Evolutionary conservation across 108 stramenopile genomes (phyloP), one percentile per base, ranked within the genome.

Genomic region (Pseudonitzschia delicatissima): DNA sequence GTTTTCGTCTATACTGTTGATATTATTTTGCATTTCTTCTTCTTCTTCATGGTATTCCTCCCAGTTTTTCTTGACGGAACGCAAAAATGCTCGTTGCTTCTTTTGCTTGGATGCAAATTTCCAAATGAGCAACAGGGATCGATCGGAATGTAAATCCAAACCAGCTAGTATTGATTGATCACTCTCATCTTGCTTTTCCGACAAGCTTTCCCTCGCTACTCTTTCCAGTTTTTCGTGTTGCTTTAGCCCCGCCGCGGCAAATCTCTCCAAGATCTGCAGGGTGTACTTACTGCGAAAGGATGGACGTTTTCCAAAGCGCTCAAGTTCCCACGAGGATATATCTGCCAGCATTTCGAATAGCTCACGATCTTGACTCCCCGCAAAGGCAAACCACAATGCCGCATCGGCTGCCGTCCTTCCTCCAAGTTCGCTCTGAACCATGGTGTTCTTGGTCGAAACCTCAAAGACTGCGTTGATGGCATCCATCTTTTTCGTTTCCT

Each of bases 391-490:
- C 84, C 86, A 89, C 68, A 89, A 78, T 8, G 81, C 85, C 7
- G 91, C 91, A 78, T 92, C 91, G 45, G 91, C 91, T 25, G 87
- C 82, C 49, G 83, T 87, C 18, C 91, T 66, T 5, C 91, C 91
- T 42, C 78, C 72, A 11, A 89, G 39, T 33, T 83, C 80, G 26
- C 7, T 40, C 25, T 36, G 39, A 20, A 61, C 37, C 60, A 42
- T 21, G 25, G 60, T 61, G 9, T 40, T 18, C 39, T 61, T 61
- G 11, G 36, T 61, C 37, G 60, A 61, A 5, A n/a, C 31, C 29
- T 55, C 53, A 18, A n/a, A 4, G 6, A n/a, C 60, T 18, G 25
- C 32, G 9, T 21, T 40, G 37, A 17, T 1, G 3, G 0, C 4
- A 5, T 40, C 39, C 35, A 40, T n/a, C 4, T 35, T 42, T 4